Evolutionary conservation across 306 rosid species (phyloP).

Genomic region (Cajanus cajan): DNA sequence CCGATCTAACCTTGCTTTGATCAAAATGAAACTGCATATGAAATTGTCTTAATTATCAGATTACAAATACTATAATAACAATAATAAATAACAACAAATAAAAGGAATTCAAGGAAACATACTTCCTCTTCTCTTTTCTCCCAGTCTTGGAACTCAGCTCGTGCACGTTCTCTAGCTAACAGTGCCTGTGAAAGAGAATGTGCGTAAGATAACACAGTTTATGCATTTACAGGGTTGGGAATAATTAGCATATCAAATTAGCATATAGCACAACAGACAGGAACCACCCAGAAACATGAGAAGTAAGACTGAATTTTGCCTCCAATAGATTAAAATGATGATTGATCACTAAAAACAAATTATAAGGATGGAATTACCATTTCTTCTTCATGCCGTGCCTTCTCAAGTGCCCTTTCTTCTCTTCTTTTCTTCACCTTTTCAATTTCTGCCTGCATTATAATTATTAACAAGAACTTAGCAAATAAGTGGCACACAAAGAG

Average conservation of each 20-base stretch:
- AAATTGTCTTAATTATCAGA: slow-evolving; percentile 27
- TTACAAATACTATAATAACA: background rate
- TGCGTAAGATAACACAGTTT: slow-evolving; percentile 8
- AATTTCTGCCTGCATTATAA: slow-evolving; percentile 77
- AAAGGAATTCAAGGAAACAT: slow-evolving; percentile 19
- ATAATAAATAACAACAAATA: slow-evolving; percentile 11
- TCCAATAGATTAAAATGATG: slow-evolving; percentile 26
- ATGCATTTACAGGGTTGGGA: background rate
- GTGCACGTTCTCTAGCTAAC: slow-evolving; percentile 92
- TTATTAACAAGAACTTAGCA: slow-evolving; percentile 4
- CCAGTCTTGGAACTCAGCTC: slow-evolving; percentile 98
- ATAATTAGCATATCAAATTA: background rate
- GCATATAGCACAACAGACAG: background rate
- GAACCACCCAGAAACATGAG: background rate
- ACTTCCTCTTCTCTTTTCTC: slow-evolving; percentile 99
- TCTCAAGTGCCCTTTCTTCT: slow-evolving; percentile 96
- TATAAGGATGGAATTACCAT: slow-evolving; percentile 57
- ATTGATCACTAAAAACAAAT: background rate
- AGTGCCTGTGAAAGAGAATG: slow-evolving; percentile 61
- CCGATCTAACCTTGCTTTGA: slow-evolving; percentile 94
- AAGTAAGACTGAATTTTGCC: background rate
- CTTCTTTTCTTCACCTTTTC: slow-evolving; percentile 97
- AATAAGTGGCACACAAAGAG: slow-evolving; percentile 6
- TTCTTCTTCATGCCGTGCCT: slow-evolving; percentile 97
- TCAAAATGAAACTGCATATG: slow-evolving; percentile 86